Percentiles rank a stretch among this genome's conserved stretches.
These are phyloP conservation scores for Umbelopsis sp. DNA, from an alignment of 371 early-diverging fungal species.

Conservation along the genomic window DNA sequence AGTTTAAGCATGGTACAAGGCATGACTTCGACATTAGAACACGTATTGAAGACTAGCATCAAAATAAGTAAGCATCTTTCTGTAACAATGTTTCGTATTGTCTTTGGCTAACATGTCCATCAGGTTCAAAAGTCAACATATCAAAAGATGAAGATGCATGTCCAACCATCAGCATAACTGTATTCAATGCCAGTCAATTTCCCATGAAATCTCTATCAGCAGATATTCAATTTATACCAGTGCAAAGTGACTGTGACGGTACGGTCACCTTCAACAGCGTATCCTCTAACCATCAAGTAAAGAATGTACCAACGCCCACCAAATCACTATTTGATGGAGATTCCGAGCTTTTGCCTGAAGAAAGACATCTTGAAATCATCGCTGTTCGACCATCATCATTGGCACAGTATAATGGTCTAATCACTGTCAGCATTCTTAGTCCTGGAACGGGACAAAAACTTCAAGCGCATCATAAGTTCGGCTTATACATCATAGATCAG, in stretches of 20 bases:
- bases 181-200: conserved; percentile 22
- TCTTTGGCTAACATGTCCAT: conserved; percentile 19
- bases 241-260: conserved; percentile 8
- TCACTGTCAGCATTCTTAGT: conserved; percentile 28
- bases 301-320: conserved; percentile 12
- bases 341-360: conserved; percentile 18
- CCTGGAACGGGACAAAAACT: conserved; percentile 25
- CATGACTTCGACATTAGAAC: conserved; percentile 31
- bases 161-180: conserved; percentile 10
- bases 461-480: conserved; percentile 37
- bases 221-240: conserved; percentile 19
- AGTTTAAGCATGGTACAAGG: conserved; percentile 29
- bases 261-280: conserved; percentile 17
- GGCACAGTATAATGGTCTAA: conserved; percentile 31
- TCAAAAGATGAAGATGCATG: conserved; percentile 9
- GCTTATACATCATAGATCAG: conserved; percentile 50
- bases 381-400: conserved; percentile 16
- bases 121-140: conserved; percentile 20
- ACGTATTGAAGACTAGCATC: conserved; percentile 28
- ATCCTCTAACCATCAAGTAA: not conserved
- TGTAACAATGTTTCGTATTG: not conserved
- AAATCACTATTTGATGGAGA: conserved; percentile 1
- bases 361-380: conserved; percentile 24
- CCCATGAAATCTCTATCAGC: conserved; percentile 21
- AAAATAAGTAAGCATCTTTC: conserved; percentile 25